These are phyloP conservation scores for Geotrichum klebahnii DNA, from an alignment of 1,139 yeast species.

Conservation along the genomic window DNA sequence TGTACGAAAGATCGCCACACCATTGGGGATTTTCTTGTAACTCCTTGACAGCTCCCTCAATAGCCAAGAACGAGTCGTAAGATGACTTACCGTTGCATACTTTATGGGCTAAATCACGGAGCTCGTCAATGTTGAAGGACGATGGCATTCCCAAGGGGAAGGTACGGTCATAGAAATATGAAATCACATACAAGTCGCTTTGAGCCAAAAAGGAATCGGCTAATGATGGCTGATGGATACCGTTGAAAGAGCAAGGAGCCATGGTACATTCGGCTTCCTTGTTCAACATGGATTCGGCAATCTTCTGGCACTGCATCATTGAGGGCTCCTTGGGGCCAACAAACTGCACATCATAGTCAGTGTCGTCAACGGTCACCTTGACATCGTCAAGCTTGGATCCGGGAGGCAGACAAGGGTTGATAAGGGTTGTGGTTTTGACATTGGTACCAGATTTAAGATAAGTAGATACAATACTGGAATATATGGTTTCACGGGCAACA, in stretches of 20 bases:
- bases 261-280: slow-evolving; percentile 66
- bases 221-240: slow-evolving; percentile 90
- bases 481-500: slow-evolving; percentile 84
- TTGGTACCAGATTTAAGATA: slow-evolving; percentile 21
- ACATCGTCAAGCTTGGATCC: slow-evolving; percentile 50
- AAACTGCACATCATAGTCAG: slow-evolving; percentile 50
- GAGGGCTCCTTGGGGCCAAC: slow-evolving; percentile 60
- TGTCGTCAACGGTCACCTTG: slow-evolving; percentile 25
- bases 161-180: slow-evolving; percentile 86
- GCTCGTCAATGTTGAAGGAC: slow-evolving; percentile 78
- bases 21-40: slow-evolving; percentile 79
- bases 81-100: slow-evolving; percentile 79
- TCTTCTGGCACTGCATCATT: slow-evolving; percentile 66
- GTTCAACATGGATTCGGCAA: slow-evolving; percentile 71
- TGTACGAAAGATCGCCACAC: slow-evolving; percentile 89
- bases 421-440: slow-evolving; percentile 14
- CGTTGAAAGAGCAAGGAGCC: slow-evolving; percentile 86
- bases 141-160: slow-evolving; percentile 92
- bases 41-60: slow-evolving; percentile 62
- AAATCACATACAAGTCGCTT: slow-evolving; percentile 74
- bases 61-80: slow-evolving; percentile 59
- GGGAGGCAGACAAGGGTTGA: slow-evolving; percentile 80
- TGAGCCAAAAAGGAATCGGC: slow-evolving; percentile 62
- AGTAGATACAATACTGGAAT: slow-evolving; percentile 39
- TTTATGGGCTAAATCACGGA: slow-evolving; percentile 70